Base-by-base conservation (phyloP, 441 rosid genomes). In the Kokia cookei region DNA sequence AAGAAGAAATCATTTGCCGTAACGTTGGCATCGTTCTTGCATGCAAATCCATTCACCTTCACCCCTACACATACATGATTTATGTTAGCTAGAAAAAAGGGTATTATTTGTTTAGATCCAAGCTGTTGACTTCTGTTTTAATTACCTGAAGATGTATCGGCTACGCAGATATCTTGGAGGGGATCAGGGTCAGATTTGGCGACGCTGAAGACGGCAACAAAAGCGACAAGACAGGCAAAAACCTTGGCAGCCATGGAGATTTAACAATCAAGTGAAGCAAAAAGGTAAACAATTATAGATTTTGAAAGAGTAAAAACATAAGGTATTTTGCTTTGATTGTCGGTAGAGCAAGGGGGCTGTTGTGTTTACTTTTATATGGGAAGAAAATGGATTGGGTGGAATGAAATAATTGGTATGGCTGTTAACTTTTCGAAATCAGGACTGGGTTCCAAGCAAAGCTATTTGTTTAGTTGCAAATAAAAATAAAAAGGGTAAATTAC, bases 121-220 rank as follows among this genome's bases (percentile, higher is more conserved):
- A 60, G 1, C 15, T n/a, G 43, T 45, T 57, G 19, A 51, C 58
- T 53, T 53, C 17, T 35, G 17, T n/a, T 50, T 50, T 15, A 15
- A 9, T 53, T 75, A 90, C 98, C 97, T 77, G 97, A 81, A 65
- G 87, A 54, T 47, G 73, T 74, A 51, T 82, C 73, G 22, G 97
- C 98, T 1, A 93, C 99, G 69, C 99, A 94, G 43, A 91, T 75
- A 81, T 94, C 99, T 79, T 93, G 99, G 73, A 93, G 97, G 57
- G 75, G 66, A 81, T 94, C 99, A 14, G 98, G 94, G 69, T 94
- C 97, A 43, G 77, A 84, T 47, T 91, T 90, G 11, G 80, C 19
- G 47, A 75, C 50, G 51, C 73, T 29, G 15, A 68, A 69, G 64
- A 86, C 24, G 69, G 83, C 75, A 19, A 81, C 40, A 24, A 84